Evolutionary conservation across 2,329 filamentous ascomycete species (phyloP), one percentile per base, ranked within the genome.

Genomic region (Ceratocystis smalleyi): DNA sequence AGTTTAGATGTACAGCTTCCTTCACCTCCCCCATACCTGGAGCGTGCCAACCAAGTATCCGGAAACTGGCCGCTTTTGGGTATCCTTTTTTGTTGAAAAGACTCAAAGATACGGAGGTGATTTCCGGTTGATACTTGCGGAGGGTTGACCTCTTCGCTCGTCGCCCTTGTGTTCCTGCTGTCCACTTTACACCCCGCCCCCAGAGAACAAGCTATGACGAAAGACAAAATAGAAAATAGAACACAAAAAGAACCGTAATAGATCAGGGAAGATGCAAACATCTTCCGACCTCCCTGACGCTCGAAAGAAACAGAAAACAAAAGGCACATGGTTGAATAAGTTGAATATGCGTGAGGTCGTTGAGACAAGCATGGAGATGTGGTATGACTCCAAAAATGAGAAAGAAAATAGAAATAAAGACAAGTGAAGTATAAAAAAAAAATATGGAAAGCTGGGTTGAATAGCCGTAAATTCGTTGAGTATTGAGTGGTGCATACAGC

Each of bases 381-480:
- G 40, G 40, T 43, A 17, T 54, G 30, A 19, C 55, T 24, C 32
- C 30, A 24, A 8, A 10, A 49, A 57, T 40, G 32, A 62, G 19
- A 43, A 59, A 62, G 24, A 43, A 62, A 62, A 59, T 24, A 57
- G 1, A 43, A 24, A 35, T 27, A 35, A 61, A 49, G 43, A 55
- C 24, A 45, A 63, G 40, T 7, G 24, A 55, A 64, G 17, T 43
- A 59, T 5, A 66, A n/a, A 64, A 47, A 61, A 51, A 62, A 61
- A 62, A n/a, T n/a, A n/a, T 43, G 49, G 59, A 59, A 57, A 67
- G 65, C 62, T 67, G 63, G 43, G 65, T 64, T 67, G 65, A 67
- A 67, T 61, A 64, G 65, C 65, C 65, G 59, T 67, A 66, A 40
- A 64, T 51, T 66, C 65, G 65, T 66, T 66, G 65, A 66, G 65